Conservation (phyloP, 1,139 yeast species). For the Saccharomyces hybrid region DNA sequence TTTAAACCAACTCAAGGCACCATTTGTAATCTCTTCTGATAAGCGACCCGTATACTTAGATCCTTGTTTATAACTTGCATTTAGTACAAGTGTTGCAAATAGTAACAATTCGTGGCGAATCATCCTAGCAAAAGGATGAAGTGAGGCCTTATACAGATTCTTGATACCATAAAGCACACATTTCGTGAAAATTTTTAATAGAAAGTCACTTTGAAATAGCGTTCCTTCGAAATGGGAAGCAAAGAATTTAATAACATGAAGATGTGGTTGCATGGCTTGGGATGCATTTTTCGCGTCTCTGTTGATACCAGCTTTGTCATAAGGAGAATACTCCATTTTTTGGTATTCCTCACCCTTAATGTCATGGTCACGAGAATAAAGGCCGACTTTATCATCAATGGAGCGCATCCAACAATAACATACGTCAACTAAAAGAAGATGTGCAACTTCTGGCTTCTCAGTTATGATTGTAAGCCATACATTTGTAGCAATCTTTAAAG, state of each 20-base stretch:
- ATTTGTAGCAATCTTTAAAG: constrained; percentile 61
- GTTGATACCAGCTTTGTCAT: constrained; percentile 54
- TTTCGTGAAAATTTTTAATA: constrained; percentile 61
- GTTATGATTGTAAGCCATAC: constrained; percentile 79
- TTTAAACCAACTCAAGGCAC: constrained; percentile 74
- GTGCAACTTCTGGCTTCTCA: constrained; percentile 53
- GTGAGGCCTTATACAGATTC: constrained; percentile 52
- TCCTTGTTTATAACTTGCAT: constrained; percentile 42
- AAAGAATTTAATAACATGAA: constrained; percentile 58
- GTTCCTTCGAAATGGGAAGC: constrained; percentile 81
- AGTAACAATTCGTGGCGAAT: constrained; percentile 66
- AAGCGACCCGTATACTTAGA: constrained; percentile 42
- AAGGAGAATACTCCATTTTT: constrained; percentile 86
- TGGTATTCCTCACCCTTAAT: constrained; percentile 65
- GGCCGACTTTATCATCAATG: constrained; percentile 52
- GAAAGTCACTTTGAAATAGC: constrained; percentile 61
- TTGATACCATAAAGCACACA: constrained; percentile 53
- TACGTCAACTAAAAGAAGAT: constrained; percentile 60
- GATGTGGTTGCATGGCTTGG: constrained; percentile 63
- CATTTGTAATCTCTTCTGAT: constrained; percentile 50
- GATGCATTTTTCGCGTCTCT: constrained; percentile 44
- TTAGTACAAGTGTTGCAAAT: constrained; percentile 60
- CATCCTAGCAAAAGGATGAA: constrained; percentile 75
- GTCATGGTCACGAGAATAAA: constrained; percentile 58
- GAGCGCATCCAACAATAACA: constrained; percentile 55